Evolutionary conservation across 805 yeast species (phyloP).

Genomic region (Starmerella geochares): DNA sequence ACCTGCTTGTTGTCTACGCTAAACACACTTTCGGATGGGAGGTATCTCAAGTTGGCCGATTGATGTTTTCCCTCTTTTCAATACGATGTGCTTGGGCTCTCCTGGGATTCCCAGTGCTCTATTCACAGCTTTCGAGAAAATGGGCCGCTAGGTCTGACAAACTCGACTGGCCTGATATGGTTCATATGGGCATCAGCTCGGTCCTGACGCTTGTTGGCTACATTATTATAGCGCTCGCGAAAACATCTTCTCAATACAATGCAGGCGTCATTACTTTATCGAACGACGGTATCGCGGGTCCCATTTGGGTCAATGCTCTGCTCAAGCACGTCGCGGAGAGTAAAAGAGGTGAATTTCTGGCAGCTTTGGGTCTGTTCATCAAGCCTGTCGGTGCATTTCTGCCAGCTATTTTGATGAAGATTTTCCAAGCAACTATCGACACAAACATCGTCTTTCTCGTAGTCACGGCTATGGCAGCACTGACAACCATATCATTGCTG

Average conservation of each 20-base stretch:
- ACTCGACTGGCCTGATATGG: conserved; percentile 16
- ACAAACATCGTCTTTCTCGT: conserved; percentile 12
- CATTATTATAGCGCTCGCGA: conserved; percentile 6
- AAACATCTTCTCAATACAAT: conserved; percentile 10
- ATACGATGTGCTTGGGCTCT: conserved; percentile 16
- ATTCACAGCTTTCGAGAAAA: conserved; percentile 8
- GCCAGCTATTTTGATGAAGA: conserved; percentile 17
- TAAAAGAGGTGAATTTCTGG: conserved; percentile 16
- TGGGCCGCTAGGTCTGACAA: conserved; percentile 9
- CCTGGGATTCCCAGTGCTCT: conserved; percentile 16
- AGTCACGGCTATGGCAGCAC: not conserved
- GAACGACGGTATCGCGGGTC: conserved; percentile 18
- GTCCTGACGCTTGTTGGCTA: conserved; percentile 12
- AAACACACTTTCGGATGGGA: conserved; percentile 17
- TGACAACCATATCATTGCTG: not conserved
- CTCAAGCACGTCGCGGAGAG: conserved; percentile 14
- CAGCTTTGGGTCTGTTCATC: conserved; percentile 11
- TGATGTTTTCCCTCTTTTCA: conserved; percentile 9
- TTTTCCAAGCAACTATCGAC: conserved; percentile 10
- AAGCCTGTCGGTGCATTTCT: conserved; percentile 17
- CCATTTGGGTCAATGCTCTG: conserved; percentile 18
- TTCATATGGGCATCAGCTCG: conserved; percentile 13
- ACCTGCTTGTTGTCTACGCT: conserved; percentile 18
- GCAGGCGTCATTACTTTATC: conserved; percentile 10
- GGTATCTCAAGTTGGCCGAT: conserved; percentile 11